Conservation (phyloP, 768 basidiomycete species). For the Collybia mongolica region DNA sequence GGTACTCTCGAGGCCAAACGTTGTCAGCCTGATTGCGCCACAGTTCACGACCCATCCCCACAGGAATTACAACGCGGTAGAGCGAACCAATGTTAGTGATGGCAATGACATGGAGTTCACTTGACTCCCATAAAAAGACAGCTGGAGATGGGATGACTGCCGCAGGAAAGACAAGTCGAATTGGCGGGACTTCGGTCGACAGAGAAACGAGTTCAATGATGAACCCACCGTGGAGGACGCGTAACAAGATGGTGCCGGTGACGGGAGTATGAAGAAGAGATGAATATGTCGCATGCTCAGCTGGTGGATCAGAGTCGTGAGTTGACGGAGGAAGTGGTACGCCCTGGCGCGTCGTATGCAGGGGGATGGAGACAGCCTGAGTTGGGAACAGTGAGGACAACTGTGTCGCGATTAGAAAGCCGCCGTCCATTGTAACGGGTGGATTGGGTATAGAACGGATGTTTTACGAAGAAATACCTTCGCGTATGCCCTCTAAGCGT, state of each 20-base stretch:
- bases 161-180: conserved; percentile 79
- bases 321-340: conserved; percentile 44
- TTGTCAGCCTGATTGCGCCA: conserved; percentile 56
- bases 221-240: conserved; percentile 71
- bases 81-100: conserved; percentile 69
- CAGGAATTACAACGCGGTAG: conserved; percentile 68
- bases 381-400: conserved; percentile 63
- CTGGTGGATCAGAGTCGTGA: conserved; percentile 43
- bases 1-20: conserved; percentile 68
- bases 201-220: conserved; percentile 80
- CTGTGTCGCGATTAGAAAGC: conserved; percentile 56
- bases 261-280: conserved; percentile 52
- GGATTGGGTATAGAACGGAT: no score
- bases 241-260: conserved; percentile 68
- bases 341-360: conserved; percentile 61
- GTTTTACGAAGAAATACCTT: no score
- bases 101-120: conserved; percentile 68
- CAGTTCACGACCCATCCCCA: conserved; percentile 47
- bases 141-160: conserved; percentile 63
- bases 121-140: conserved; percentile 52
- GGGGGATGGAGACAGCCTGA: conserved; percentile 46
- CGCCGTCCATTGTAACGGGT: conserved; percentile 28
- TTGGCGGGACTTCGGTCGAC: conserved; percentile 58
- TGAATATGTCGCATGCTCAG: conserved; percentile 74
- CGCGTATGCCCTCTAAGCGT: no score